Evolutionary conservation across 208 protist genomes (phyloP), one percentile per base, ranked within the genome.

Genomic region (Leishmania martiniquensis): DNA sequence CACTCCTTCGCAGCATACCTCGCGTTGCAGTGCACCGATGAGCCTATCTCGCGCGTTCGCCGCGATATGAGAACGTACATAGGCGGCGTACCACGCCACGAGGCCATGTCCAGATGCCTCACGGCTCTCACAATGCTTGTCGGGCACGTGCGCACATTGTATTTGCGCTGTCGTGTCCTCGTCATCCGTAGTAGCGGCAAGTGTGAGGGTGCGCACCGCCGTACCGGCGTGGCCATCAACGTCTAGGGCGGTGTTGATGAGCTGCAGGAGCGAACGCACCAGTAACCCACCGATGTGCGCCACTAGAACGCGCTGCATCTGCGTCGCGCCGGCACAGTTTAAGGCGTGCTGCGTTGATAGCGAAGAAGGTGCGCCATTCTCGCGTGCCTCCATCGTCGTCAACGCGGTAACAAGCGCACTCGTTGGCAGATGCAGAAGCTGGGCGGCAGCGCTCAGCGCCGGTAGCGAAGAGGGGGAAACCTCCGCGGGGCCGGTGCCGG

Each of bases 1-100:
- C n/a, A 83, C 78, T n/a, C 78, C 78, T 55, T 83, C 78, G 32
- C 52, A 78, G 52, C 57, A 54, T 4, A 55, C 63, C 73, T 83
- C 78, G 20, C 62, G 67, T 25, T 54, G 72, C 55, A 83, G 47
- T 22, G 22, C 45, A 22, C 57, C 47, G 15, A 74, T 45, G 29
- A 83, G 72, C 32, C 73, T 39, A 39, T 29, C 34, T 25, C 54
- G 59, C 15, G 78, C 37, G 9, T 49, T 44, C 10, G 22, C 32
- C 25, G 54, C 6, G 29, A 73, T 47, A 44, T 49, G 42, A 13
- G 22, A 54, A 9, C 42, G 52, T 1, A 52, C 25, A 47, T 75
- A 83, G 12, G 72, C 52, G n/a, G 52, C 57, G 57, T 75, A 83
- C 78, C 78, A 83, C 39, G 20, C 66, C 52, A 52, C 37, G 25